These are phyloP conservation scores for Pogostemon cablin DNA, from an alignment of 257 asterid genomes.

Conservation along the genomic window DNA sequence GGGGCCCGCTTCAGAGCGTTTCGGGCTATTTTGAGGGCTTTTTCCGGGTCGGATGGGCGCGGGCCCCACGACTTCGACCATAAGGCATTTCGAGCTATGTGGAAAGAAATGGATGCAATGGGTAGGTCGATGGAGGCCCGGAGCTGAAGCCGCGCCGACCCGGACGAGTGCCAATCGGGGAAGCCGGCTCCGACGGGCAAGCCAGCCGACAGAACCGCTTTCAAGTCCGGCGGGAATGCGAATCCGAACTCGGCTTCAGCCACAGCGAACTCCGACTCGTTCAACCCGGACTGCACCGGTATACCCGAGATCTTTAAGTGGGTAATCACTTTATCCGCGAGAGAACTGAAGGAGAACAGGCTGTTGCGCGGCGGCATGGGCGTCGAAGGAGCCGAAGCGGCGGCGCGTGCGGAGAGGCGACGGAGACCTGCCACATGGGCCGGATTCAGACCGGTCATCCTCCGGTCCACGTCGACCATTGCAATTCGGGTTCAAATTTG, in stretches of 20 bases:
- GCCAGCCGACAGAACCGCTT: constrained; percentile 81
- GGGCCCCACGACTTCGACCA: constrained; percentile 97
- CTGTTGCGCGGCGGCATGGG: constrained; percentile 87
- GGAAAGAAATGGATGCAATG: constrained; percentile 80
- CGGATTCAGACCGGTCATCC: constrained; percentile 88
- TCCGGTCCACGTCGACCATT: constrained; percentile 99
- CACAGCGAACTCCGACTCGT: constrained; percentile 76
- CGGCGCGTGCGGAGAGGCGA: constrained; percentile 93
- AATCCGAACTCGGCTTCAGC: constrained; percentile 96
- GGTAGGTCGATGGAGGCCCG: constrained; percentile 85
- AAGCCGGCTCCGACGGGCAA: constrained; percentile 84
- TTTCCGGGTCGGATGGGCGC: constrained; percentile 68
- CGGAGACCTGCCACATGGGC: constrained; percentile 92
- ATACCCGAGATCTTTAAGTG: constrained; percentile 63
- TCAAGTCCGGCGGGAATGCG: constrained; percentile 84
- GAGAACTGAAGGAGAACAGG: constrained; percentile 71
- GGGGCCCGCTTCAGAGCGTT: constrained; percentile 84
- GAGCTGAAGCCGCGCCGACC: constrained; percentile 74
- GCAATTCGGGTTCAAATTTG: not conserved
- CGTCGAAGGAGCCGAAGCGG: constrained; percentile 72
- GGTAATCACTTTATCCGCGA: constrained; percentile 73
- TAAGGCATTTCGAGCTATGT: constrained; percentile 72
- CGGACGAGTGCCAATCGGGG: constrained; percentile 91
- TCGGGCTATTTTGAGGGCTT: constrained; percentile 74
- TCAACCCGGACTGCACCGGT: constrained; percentile 68